Conservation (phyloP, 148 eudicot genomes). For the Chenopodium album region DNA sequence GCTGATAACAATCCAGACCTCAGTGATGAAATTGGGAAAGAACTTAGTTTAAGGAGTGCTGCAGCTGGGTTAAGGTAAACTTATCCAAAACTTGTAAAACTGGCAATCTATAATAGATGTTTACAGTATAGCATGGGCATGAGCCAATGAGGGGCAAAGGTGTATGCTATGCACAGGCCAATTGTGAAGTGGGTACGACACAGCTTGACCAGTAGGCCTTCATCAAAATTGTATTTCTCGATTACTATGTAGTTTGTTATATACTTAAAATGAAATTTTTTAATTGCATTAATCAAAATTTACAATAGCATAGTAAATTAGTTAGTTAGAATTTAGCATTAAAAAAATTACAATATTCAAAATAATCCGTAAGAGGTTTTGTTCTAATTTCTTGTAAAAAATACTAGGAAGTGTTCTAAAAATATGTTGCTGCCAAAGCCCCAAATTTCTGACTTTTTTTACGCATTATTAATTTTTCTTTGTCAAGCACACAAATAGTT, state of each 20-base stretch:
- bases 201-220: neutral
- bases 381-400: neutral
- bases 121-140: neutral
- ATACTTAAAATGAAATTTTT: neutral
- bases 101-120: constrained; percentile 1
- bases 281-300: neutral
- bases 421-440: neutral
- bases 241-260: neutral
- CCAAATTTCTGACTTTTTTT: too few relatives aligned
- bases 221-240: neutral
- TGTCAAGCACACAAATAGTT: neutral
- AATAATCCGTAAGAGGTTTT: neutral
- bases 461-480: too few relatives aligned
- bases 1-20: constrained; percentile 65
- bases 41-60: constrained; percentile 76
- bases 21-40: constrained; percentile 72
- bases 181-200: neutral
- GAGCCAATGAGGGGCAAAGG: neutral
- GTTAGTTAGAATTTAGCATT: neutral
- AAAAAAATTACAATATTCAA: too few relatives aligned
- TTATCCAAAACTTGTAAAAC: constrained; percentile 7
- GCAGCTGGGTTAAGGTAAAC: constrained; percentile 82
- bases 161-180: neutral
- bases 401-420: too few relatives aligned
- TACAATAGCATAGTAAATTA: neutral